A percentile compares a stretch with the other conserved stretches of the same genome.
Evolutionary conservation across 805 yeast species (phyloP).

Genomic region (Hagleromyces aurorensis): DNA sequence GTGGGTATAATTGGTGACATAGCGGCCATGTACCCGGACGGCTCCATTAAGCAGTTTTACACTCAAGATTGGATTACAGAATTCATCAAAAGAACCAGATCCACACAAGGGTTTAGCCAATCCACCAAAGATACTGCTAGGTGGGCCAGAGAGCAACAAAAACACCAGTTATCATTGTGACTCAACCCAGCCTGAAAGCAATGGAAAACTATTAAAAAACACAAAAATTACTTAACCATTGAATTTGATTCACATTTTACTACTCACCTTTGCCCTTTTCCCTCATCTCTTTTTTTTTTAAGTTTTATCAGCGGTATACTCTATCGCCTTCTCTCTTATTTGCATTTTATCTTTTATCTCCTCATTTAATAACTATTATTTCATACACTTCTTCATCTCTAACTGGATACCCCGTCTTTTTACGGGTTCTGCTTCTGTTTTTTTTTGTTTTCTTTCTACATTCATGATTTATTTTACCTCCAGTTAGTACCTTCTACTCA

Average conservation of each 20-base stretch:
- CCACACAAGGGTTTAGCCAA: conserved; percentile 51
- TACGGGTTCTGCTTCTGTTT: too few relatives aligned
- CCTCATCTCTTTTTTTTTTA: conserved; percentile 6
- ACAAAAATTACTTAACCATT: too few relatives aligned
- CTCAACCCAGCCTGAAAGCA: too few relatives aligned
- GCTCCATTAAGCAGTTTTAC: conserved; percentile 61
- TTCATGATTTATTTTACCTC: too few relatives aligned
- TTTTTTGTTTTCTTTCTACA: too few relatives aligned
- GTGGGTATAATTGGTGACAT: conserved; percentile 91
- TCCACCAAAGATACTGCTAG: conserved; percentile 85
- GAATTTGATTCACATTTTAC: conserved; percentile 7
- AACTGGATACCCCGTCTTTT: background rate
- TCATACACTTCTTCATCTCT: conserved; percentile 1
- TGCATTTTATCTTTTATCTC: conserved; percentile 8
- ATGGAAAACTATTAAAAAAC: too few relatives aligned
- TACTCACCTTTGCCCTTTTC: conserved; percentile 8
- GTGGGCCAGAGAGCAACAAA: conserved; percentile 84
- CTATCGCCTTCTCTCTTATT: conserved; percentile 7
- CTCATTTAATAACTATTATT: conserved; percentile 5
- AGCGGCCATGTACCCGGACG: conserved; percentile 76
- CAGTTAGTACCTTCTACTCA: too few relatives aligned
- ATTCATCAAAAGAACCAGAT: conserved; percentile 65
- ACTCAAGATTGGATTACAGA: conserved; percentile 72
- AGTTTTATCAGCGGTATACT: conserved; percentile 6
- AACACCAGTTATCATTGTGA: conserved; percentile 24